These are phyloP conservation scores for Arabidopsis arenosa DNA, from an alignment of 345 rosid species.

Conservation along the genomic window DNA sequence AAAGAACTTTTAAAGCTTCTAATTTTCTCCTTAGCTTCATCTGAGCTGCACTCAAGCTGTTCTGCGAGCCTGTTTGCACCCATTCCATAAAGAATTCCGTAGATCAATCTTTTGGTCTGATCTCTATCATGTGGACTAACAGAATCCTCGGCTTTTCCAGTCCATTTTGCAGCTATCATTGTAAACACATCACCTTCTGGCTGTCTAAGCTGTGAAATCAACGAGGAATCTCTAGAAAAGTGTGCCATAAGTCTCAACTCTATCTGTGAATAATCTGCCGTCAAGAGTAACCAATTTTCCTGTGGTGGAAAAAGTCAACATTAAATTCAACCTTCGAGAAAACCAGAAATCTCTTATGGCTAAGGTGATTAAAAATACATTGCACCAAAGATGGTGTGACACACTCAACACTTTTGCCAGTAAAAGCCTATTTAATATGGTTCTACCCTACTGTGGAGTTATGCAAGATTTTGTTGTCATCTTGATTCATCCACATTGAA, in stretches of 20 bases:
- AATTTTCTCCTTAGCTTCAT: conserved; percentile 87
- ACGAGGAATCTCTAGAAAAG: conserved; percentile 80
- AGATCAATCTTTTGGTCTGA: conserved; percentile 88
- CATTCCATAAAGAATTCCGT: conserved; percentile 98
- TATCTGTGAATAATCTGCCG: conserved; percentile 98
- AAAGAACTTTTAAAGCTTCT: conserved; percentile 77
- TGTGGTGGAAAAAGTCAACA: conserved; percentile 45
- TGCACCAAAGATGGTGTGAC: conserved; percentile 10
- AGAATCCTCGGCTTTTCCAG: conserved; percentile 69
- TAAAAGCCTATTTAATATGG: conserved; percentile 6
- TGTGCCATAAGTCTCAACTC: conserved; percentile 95
- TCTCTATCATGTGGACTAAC: conserved; percentile 74
- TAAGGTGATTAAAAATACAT: conserved; percentile 4
- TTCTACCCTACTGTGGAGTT: conserved; percentile 23
- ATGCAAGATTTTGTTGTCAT: conserved; percentile 10
- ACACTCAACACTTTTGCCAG: conserved; percentile 11
- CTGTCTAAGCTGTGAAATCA: conserved; percentile 75
- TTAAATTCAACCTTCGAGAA: conserved; percentile 9
- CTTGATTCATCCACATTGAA: conserved; percentile 14
- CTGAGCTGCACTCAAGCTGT: conserved; percentile 81
- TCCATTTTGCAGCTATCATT: conserved; percentile 92
- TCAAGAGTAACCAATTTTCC: conserved; percentile 87
- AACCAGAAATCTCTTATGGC: conserved; percentile 6
- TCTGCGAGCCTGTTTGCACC: conserved; percentile 88
- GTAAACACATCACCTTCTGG: conserved; percentile 89